phyloP scores from a whole-genome alignment of 108 stramenopile species.

The Pseudonitzschia multistriata region DNA sequence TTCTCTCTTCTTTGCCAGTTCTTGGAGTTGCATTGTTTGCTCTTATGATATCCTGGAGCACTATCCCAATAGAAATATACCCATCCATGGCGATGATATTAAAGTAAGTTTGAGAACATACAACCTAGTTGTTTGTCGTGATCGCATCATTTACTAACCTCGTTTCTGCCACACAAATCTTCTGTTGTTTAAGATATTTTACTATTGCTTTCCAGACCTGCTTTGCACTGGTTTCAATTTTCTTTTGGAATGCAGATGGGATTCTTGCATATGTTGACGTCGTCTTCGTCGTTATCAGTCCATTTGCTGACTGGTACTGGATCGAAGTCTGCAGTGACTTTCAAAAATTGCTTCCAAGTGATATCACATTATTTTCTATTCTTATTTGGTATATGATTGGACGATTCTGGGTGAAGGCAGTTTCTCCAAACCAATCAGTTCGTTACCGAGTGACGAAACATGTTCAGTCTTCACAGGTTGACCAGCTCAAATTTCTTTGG shows the following conservation, averaged over 20 bases:
- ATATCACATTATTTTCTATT: conserved; percentile 13
- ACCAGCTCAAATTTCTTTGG: conserved; percentile 39
- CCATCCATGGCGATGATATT: conserved; percentile 22
- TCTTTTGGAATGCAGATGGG: conserved; percentile 25
- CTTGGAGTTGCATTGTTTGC: conserved; percentile 30
- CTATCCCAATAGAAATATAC: conserved; percentile 20
- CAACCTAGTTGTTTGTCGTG: background rate
- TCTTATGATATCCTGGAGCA: conserved; percentile 41
- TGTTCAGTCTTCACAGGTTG: background rate
- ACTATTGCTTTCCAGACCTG: conserved; percentile 38
- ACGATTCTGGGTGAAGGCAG: conserved; percentile 35
- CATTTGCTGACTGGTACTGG: conserved; percentile 36
- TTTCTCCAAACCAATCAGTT: conserved; percentile 18
- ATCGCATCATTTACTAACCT: background rate
- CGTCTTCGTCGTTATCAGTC: conserved; percentile 12
- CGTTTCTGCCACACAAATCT: background rate
- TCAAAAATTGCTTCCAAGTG: conserved; percentile 1
- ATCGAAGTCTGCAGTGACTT: conserved; percentile 11
- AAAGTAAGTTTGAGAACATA: conserved; percentile 3
- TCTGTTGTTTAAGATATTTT: background rate
- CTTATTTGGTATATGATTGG: conserved; percentile 35
- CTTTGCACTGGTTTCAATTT: conserved; percentile 23
- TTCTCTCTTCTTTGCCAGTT: conserved; percentile 30
- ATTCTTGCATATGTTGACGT: conserved; percentile 36
- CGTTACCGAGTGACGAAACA: background rate